Conservation (phyloP, 108 stramenopile species). For the Skeletonema potamos region DNA sequence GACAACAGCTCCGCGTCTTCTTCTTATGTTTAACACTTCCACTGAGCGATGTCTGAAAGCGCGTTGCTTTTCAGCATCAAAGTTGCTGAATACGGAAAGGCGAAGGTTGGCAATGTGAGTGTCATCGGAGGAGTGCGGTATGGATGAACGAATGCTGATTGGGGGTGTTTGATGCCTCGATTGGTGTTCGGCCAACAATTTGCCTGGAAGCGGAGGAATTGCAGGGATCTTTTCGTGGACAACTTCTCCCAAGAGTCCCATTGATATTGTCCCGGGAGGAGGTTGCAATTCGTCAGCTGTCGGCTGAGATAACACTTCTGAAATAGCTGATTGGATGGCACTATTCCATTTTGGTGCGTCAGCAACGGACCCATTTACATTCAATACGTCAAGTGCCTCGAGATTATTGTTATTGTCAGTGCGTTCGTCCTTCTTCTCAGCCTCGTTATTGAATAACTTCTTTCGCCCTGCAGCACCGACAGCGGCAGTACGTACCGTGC, state of each 20-base stretch:
- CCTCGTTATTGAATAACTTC: neutral
- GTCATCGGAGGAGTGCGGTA: slow-evolving; percentile 58
- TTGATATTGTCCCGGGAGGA: slow-evolving; percentile 26
- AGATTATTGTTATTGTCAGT: neutral
- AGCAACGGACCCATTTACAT: neutral
- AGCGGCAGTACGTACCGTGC: slow-evolving; percentile 39
- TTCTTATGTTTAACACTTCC: slow-evolving; percentile 61
- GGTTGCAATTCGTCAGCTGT: neutral
- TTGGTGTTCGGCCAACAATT: slow-evolving; percentile 3
- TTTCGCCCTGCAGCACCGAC: slow-evolving; percentile 9
- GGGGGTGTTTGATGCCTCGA: neutral
- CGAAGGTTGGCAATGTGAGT: slow-evolving; percentile 79
- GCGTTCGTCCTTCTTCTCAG: neutral
- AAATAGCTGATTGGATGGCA: slow-evolving; percentile 32
- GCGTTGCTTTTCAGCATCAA: slow-evolving; percentile 55
- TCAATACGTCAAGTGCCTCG: neutral
- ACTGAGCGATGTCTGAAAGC: slow-evolving; percentile 61
- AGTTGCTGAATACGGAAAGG: slow-evolving; percentile 75
- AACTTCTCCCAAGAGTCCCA: slow-evolving; percentile 19
- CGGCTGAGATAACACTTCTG: slow-evolving; percentile 23
- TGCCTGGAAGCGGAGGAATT: slow-evolving; percentile 28
- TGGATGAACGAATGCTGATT: slow-evolving; percentile 32
- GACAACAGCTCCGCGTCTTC: slow-evolving; percentile 67
- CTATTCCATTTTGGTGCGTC: slow-evolving; percentile 13
- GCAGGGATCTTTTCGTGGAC: slow-evolving; percentile 15